Conservation (phyloP, 1,139 yeast species). For the Debaryomyces psychrophilus region DNA sequence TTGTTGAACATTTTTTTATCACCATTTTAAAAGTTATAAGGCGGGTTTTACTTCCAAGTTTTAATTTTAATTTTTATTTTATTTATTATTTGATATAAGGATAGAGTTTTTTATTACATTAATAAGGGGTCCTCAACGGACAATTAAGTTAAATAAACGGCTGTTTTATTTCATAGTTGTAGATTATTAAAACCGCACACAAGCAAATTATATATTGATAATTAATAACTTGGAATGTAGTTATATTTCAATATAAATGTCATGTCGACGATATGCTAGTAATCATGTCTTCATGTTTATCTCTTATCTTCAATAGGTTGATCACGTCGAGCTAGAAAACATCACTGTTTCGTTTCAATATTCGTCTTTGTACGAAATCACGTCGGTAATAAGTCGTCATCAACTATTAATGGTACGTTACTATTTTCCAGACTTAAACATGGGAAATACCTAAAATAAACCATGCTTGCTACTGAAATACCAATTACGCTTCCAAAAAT, state of each 20-base stretch:
- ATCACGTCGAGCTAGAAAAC: neutral
- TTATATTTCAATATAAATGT: too few species aligned
- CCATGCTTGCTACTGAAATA: conserved; percentile 32
- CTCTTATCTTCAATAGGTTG: neutral
- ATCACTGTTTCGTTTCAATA: neutral
- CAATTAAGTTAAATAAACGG: conserved; percentile 29
- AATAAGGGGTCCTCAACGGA: conserved; percentile 60
- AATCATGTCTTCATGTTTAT: neutral
- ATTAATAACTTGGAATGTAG: too few species aligned
- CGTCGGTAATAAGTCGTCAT: neutral
- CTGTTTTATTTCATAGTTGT: conserved; percentile 6
- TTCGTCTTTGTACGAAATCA: neutral
- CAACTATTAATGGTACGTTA: neutral
- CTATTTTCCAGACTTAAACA: conserved; percentile 1
- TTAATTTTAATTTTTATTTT: conserved; percentile 21
- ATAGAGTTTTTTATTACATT: conserved; percentile 53
- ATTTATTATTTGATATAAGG: conserved; percentile 30
- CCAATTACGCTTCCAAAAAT: conserved; percentile 53
- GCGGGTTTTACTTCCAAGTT: conserved; percentile 18
- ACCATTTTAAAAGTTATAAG: conserved; percentile 10
- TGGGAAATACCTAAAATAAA: conserved; percentile 21
- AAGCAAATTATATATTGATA: neutral
- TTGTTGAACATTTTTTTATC: conserved; percentile 12
- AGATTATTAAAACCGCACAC: neutral
- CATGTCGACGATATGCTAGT: neutral